Evolutionary conservation across 2,329 filamentous ascomycete species (phyloP).

Genomic region (Sclerotinia glacialis): DNA sequence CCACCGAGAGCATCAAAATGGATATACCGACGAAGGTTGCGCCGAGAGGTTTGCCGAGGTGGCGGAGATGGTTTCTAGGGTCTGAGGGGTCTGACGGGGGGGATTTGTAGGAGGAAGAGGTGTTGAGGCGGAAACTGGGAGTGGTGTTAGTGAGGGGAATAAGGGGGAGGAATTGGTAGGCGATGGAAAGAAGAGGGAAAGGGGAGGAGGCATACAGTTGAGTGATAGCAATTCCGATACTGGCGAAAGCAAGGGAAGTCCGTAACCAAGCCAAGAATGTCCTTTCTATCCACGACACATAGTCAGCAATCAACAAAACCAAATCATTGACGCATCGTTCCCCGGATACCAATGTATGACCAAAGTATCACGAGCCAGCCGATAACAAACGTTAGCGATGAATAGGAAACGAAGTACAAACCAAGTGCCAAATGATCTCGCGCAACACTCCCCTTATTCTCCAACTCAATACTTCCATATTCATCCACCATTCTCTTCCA

Average conservation of each 20-base stretch:
- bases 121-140: slow-evolving; percentile 68
- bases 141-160: not conserved
- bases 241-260: slow-evolving; percentile 77
- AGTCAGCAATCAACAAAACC: not conserved
- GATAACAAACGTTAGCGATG: slow-evolving; percentile 16
- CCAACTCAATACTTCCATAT: slow-evolving; percentile 63
- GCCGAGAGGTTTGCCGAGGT: slow-evolving; percentile 70
- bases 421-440: slow-evolving; percentile 78
- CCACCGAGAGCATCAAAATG: slow-evolving; percentile 71
- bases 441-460: slow-evolving; percentile 83
- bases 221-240: slow-evolving; percentile 78
- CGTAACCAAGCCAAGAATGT: slow-evolving; percentile 85
- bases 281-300: slow-evolving; percentile 54
- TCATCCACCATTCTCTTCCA: slow-evolving; percentile 49
- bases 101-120: slow-evolving; percentile 47
- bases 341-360: not conserved
- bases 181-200: not conserved
- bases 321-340: not conserved
- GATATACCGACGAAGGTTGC: slow-evolving; percentile 74
- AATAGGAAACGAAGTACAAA: slow-evolving; percentile 40
- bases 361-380: not conserved
- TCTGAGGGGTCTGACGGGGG: slow-evolving; percentile 31
- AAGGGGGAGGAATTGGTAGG: too few species aligned
- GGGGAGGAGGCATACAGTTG: slow-evolving; percentile 52
- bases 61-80: slow-evolving; percentile 49